Percentiles rank a stretch among this genome's conserved stretches.
Evolutionary conservation across 768 basidiomycete genomes (phyloP).

Genomic region (Tylopilus sp.): DNA sequence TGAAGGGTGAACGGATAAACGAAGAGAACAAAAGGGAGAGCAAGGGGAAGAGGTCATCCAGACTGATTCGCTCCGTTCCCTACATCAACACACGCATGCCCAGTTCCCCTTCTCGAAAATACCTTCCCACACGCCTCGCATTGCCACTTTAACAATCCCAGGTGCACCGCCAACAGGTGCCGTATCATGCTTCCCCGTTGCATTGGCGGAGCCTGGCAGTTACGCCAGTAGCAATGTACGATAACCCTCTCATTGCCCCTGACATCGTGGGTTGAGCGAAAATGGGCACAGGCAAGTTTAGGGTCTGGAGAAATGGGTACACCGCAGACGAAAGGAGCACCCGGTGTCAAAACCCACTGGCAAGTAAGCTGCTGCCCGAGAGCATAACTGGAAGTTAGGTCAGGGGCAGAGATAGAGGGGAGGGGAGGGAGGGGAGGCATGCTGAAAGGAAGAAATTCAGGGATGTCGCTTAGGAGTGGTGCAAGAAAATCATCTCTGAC

Average conservation of each 20-base stretch:
- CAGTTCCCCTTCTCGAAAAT: constrained; percentile 17
- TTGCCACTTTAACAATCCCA: constrained; percentile 11
- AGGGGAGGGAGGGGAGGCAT: background rate
- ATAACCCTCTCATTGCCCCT: constrained; percentile 17
- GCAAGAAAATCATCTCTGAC: constrained; percentile 15
- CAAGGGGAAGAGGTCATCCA: background rate
- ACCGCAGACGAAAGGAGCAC: background rate
- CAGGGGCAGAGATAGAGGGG: background rate
- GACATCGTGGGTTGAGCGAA: constrained; percentile 11
- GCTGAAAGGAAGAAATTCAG: background rate
- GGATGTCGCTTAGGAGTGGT: constrained; percentile 4
- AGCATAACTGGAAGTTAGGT: background rate
- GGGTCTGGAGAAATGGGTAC: constrained; percentile 1
- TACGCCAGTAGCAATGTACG: constrained; percentile 10
- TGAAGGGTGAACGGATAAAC: background rate
- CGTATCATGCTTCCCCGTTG: constrained; percentile 18
- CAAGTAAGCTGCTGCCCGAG: background rate
- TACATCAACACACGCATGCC: constrained; percentile 5
- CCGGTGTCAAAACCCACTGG: constrained; percentile 5
- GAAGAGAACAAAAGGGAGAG: background rate
- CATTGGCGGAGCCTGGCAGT: constrained; percentile 15
- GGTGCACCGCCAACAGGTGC: constrained; percentile 18
- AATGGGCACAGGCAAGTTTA: constrained; percentile 4
- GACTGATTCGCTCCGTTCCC: background rate
- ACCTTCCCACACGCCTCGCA: constrained; percentile 12